Evolutionary conservation across 208 protist species (phyloP), one percentile per base, ranked within the genome.

Genomic region (Wallacemonas rigidus): DNA sequence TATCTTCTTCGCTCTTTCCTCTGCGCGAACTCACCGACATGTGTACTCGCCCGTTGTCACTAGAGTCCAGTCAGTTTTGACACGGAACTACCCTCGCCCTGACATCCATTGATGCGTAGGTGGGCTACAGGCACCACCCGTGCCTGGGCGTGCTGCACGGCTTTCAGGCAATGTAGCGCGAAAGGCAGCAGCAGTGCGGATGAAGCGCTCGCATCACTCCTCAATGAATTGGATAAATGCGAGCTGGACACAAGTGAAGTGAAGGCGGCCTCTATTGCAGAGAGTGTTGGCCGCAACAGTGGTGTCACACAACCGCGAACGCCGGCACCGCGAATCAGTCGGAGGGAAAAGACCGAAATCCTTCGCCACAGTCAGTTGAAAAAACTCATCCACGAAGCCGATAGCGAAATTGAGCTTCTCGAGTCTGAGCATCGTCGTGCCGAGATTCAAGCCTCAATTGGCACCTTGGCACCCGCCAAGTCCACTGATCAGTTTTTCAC

Each of bases 341-440:
- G 60, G n/a, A 6, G 41, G 15, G 60, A 65, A 17, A 65, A 65
- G 26, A 65, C 60, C 6, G 60, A 65, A 35, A 38, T 65, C 7
- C 60, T 65, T 6, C 36, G 60, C 7, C 60, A 65, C 1, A 8
- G 5, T 15, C 60, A 65, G 15, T 41, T 65, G n/a, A 65, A 65
- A 17, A 65, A 65, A 41, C 43, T 65, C 11, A 65, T 65, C 50
- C 7, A 53, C 15, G 60, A 65, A 14, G 60, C 60, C 12, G 60
- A 65, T 17, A 38, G 39, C 6, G 60, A 65, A 48, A 44, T 65
- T 17, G 60, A 48, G 41, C 50, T 65, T 48, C 60, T 65, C 12
- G 43, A 51, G 36, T 38, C 43, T n/a, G 60, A 65, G 15, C 40
- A 65, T 12, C 60, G 41, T 8, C 60, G 60, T 45, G 9, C 60